Percentiles rank a stretch among this genome's conserved stretches.
phyloP scores from a whole-genome alignment of 768 basidiomycete genomes.

The Lactifluus piperatus region DNA sequence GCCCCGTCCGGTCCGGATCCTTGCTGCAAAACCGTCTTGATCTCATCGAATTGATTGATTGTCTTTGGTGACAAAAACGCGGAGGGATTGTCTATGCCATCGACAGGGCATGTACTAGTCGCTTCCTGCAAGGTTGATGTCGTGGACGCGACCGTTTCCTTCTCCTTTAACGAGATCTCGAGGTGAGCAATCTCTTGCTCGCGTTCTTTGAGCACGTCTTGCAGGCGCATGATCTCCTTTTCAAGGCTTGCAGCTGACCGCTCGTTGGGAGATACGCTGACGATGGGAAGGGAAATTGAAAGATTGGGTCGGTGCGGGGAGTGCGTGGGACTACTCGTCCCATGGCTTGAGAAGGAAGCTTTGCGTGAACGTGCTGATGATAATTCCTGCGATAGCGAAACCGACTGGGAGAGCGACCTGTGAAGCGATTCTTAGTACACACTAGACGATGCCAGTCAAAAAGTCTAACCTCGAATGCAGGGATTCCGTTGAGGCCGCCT shows the following conservation, averaged over 20 bases:
- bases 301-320: conserved; percentile 54
- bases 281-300: conserved; percentile 46
- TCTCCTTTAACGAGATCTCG: conserved; percentile 45
- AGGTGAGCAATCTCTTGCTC: conserved; percentile 83
- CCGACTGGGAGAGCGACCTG: conserved; percentile 88
- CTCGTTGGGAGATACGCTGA: conserved; percentile 37
- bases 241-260: conserved; percentile 81
- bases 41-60: conserved; percentile 61
- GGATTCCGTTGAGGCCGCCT: conserved; percentile 81
- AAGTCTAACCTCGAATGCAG: conserved; percentile 68
- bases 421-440: conserved; percentile 16
- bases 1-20: conserved; percentile 26
- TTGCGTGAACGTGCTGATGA: conserved; percentile 83
- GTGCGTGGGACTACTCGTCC: conserved; percentile 54
- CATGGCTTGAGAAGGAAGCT: conserved; percentile 68
- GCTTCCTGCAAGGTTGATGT: neutral
- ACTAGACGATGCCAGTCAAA: conserved; percentile 13
- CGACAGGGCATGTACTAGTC: neutral
- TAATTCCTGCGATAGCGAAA: conserved; percentile 96
- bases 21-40: conserved; percentile 56
- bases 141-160: conserved; percentile 21
- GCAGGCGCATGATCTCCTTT: conserved; percentile 91
- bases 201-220: conserved; percentile 83
- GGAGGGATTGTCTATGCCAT: conserved; percentile 16
- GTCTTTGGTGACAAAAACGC: conserved; percentile 60